A percentile compares a stretch with the other conserved stretches of the same genome.
phyloP scores from a whole-genome alignment of 768 basidiomycete species.

The Calocybe cyanea region DNA sequence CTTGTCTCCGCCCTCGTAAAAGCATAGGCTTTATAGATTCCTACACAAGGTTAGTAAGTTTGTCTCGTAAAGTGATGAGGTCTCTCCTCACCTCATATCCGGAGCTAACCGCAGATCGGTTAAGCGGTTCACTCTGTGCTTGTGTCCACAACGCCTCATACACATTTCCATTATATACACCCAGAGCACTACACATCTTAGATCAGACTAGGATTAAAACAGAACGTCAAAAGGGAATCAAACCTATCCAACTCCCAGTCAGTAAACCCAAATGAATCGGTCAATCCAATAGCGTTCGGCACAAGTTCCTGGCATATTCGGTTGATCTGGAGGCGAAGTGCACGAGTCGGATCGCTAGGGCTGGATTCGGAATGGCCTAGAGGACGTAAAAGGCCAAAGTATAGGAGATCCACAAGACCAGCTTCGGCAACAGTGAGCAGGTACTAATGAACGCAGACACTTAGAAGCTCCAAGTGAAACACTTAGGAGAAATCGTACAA shows the following conservation, averaged over 20 bases:
- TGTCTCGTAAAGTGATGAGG: not conserved
- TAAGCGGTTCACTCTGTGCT: slow-evolving; percentile 58
- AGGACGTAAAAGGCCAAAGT: slow-evolving; percentile 43
- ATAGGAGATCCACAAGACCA: slow-evolving; percentile 55
- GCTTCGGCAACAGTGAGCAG: slow-evolving; percentile 55
- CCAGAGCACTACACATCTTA: slow-evolving; percentile 44
- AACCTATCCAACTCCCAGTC: slow-evolving; percentile 76
- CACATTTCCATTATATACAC: slow-evolving; percentile 58
- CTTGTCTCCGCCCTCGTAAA: slow-evolving; percentile 39
- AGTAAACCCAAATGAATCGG: slow-evolving; percentile 69
- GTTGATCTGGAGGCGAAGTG: slow-evolving; percentile 48
- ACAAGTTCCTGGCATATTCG: slow-evolving; percentile 47
- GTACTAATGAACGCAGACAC: no score
- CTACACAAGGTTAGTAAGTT: slow-evolving; percentile 18
- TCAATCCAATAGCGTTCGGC: slow-evolving; percentile 63
- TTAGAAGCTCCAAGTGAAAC: no score
- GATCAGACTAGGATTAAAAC: no score
- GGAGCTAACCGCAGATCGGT: slow-evolving; percentile 43
- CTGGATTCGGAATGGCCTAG: slow-evolving; percentile 8
- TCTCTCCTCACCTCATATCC: slow-evolving; percentile 48
- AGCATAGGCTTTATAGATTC: slow-evolving; percentile 52
- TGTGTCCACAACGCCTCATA: slow-evolving; percentile 66
- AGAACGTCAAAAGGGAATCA: slow-evolving; percentile 6
- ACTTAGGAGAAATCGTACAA: slow-evolving; percentile 37
- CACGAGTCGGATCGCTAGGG: slow-evolving; percentile 40